phyloP scores from a whole-genome alignment of 352 stramenopile genomes.

The Pythium brassicae region DNA sequence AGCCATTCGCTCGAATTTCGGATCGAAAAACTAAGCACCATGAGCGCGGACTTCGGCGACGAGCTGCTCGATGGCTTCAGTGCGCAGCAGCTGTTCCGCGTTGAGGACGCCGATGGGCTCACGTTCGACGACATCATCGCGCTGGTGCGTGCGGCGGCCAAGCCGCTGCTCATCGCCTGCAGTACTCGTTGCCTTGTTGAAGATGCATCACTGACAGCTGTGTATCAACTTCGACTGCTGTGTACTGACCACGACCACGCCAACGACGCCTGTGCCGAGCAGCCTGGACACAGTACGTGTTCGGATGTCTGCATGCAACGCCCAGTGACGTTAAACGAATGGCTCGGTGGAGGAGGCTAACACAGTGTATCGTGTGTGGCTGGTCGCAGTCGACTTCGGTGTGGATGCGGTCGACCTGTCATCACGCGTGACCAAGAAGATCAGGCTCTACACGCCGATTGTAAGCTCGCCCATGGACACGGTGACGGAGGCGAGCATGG shows the following conservation, averaged over 20 bases:
- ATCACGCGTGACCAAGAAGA: slow-evolving; percentile 87
- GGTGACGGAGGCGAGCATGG: slow-evolving; percentile 98
- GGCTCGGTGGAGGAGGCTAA: no score
- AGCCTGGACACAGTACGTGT: slow-evolving; percentile 67
- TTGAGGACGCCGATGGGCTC: slow-evolving; percentile 63
- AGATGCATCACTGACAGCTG: not conserved
- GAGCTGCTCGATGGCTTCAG: slow-evolving; percentile 60
- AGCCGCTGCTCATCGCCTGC: not conserved
- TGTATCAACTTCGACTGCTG: not conserved
- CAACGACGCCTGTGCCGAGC: not conserved
- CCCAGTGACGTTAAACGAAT: no score
- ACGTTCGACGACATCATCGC: slow-evolving; percentile 88
- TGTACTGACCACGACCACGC: not conserved
- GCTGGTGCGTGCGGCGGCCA: slow-evolving; percentile 29
- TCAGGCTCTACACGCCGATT: slow-evolving; percentile 92
- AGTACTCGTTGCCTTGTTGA: not conserved
- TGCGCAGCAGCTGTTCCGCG: slow-evolving; percentile 64
- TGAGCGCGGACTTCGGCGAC: slow-evolving; percentile 14
- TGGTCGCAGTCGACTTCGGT: slow-evolving; percentile 84
- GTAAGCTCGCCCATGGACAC: slow-evolving; percentile 99
- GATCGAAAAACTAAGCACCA: slow-evolving; percentile 1
- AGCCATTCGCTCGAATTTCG: not conserved
- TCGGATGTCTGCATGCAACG: not conserved
- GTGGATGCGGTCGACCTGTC: slow-evolving; percentile 93
- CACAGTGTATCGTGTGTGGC: no score